Conservation (phyloP, 164 flowering plant species). For the Magnolia changhungtana region DNA sequence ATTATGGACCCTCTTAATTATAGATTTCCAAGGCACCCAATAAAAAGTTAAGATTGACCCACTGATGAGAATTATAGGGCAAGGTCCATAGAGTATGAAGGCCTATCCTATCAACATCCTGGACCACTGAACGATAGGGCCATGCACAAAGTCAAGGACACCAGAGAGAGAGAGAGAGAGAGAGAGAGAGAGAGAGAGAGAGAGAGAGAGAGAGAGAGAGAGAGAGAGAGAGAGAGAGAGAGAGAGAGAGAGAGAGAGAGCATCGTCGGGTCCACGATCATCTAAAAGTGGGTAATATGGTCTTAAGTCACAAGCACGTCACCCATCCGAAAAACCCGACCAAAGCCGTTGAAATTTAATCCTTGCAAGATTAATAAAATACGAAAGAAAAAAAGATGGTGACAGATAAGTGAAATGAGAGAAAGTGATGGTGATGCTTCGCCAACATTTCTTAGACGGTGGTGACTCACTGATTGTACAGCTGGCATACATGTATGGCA, state of each 20-base stretch:
- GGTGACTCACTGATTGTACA: no score
- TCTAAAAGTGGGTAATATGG: background rate
- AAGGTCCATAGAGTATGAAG: no score
- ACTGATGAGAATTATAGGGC: no score
- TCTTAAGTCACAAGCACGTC: conserved; percentile 5
- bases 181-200: no score
- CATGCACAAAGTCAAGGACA: background rate
- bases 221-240: background rate
- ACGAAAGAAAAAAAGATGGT: background rate
- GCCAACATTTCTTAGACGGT: background rate
- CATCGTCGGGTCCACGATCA: background rate
- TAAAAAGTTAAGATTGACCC: no score
- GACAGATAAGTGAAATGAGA: background rate
- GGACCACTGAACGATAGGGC: background rate
- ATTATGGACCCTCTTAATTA: no score
- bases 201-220: background rate
- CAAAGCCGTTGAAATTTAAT: conserved; percentile 4
- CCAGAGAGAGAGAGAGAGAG: no score
- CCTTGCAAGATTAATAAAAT: conserved; percentile 2
- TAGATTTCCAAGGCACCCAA: no score
- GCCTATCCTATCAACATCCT: background rate
- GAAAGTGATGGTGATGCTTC: background rate
- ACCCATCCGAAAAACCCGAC: conserved; percentile 6
- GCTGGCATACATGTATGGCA: no score
- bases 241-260: background rate